Conservation (phyloP, 2,329 filamentous ascomycete genomes). For the Claviceps quebecensis region DNA sequence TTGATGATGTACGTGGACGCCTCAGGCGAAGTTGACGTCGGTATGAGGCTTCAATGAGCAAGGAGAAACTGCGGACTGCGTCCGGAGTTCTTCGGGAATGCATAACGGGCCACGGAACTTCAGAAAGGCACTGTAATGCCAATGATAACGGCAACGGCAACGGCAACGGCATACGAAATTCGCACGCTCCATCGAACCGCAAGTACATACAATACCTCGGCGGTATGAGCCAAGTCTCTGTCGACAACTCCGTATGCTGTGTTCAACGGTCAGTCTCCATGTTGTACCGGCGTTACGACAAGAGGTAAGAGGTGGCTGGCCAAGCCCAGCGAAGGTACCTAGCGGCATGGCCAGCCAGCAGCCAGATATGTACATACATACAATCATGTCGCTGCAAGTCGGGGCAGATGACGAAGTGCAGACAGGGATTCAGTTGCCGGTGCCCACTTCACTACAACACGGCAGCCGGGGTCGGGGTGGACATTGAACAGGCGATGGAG, state of each 20-base stretch:
- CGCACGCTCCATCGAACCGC: too few species aligned
- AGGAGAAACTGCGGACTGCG: not conserved
- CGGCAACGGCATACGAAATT: too few species aligned
- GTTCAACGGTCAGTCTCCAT: not conserved
- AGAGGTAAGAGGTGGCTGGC: too few species aligned
- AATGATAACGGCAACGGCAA: too few species aligned
- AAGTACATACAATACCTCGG: too few species aligned
- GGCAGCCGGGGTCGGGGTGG: not conserved
- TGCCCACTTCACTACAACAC: not conserved
- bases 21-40: not conserved
- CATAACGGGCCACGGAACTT: not conserved
- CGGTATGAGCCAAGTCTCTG: too few species aligned
- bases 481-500: not conserved
- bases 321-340: too few species aligned
- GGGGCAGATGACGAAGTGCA: not conserved
- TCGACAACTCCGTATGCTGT: not conserved
- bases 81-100: too few species aligned
- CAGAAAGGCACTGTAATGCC: not conserved
- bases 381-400: not conserved
- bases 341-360: not conserved
- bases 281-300: too few species aligned
- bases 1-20: not conserved
- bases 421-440: not conserved
- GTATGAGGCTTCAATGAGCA: not conserved
- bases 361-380: not conserved